phyloP scores from a whole-genome alignment of 148 eudicot genomes.

The Arctostaphylos glauca region DNA sequence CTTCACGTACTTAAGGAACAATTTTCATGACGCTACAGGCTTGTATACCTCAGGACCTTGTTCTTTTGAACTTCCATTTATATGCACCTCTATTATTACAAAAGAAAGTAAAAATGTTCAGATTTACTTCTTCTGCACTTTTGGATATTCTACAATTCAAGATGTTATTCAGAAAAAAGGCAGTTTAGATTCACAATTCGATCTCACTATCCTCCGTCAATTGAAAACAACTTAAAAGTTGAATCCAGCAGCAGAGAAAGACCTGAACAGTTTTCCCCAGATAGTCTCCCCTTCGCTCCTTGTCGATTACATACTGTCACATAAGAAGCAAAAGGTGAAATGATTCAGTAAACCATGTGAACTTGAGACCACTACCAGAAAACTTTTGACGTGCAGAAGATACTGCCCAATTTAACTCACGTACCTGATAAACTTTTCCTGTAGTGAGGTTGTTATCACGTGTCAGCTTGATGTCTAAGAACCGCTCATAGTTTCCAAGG shows the following conservation, averaged over 20 bases:
- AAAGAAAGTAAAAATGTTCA: neutral
- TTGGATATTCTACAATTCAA: neutral
- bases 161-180: neutral
- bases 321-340: constrained; percentile 17
- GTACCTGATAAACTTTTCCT: constrained; percentile 97
- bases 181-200: neutral
- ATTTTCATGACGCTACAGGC: neutral
- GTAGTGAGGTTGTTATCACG: constrained; percentile 96
- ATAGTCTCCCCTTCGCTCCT: constrained; percentile 88
- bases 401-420: neutral
- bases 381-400: neutral
- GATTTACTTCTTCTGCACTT: neutral
- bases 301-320: constrained; percentile 76
- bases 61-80: neutral
- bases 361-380: neutral
- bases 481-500: constrained; percentile 90
- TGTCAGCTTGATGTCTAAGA: constrained; percentile 85
- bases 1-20: neutral
- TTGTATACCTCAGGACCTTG: neutral
- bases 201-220: neutral
- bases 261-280: constrained; percentile 99
- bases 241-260: constrained; percentile 1
- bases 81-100: neutral
- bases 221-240: neutral
- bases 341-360: neutral